A percentile compares a stretch with the other conserved stretches of the same genome.
Evolutionary conservation across 768 basidiomycete species (phyloP).

Genomic region (Cytidiella melzeri): DNA sequence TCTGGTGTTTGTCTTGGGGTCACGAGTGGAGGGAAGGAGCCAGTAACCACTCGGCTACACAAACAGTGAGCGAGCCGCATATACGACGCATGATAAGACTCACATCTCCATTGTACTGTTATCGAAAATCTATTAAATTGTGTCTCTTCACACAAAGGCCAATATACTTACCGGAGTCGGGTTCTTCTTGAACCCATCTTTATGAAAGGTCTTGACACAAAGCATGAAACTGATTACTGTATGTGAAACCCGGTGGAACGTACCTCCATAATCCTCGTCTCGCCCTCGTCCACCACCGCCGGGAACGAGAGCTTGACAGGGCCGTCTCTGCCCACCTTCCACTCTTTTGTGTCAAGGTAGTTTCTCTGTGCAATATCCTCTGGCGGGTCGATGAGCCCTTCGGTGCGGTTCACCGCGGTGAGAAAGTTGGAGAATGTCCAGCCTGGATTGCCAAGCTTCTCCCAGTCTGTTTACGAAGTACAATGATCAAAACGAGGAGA

Average conservation of each 20-base stretch:
- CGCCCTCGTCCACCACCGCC: not conserved
- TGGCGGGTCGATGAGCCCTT: slow-evolving; percentile 14
- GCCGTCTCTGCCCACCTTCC: slow-evolving; percentile 17
- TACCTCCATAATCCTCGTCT: not conserved
- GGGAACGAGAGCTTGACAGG: not conserved
- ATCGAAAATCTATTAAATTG: too few relatives aligned
- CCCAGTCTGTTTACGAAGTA: slow-evolving; percentile 11
- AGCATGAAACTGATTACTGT: too few relatives aligned
- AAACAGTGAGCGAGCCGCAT: not conserved
- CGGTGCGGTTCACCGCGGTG: slow-evolving; percentile 16
- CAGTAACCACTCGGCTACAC: slow-evolving; percentile 5
- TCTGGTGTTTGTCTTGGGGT: slow-evolving; percentile 9
- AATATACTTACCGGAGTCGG: not conserved
- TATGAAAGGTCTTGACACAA: not conserved
- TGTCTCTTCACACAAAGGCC: too few relatives aligned
- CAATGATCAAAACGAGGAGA: not conserved
- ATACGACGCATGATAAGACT: not conserved
- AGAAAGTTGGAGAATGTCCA: slow-evolving; percentile 22
- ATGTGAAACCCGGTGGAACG: too few relatives aligned
- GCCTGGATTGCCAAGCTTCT: slow-evolving; percentile 22
- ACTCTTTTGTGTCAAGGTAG: slow-evolving; percentile 13
- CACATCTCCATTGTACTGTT: slow-evolving; percentile 7
- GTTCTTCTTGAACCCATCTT: not conserved
- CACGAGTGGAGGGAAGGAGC: slow-evolving; percentile 9
- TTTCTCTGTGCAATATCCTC: slow-evolving; percentile 2